These are phyloP conservation scores for Candida dubliniensis DNA, from an alignment of 1,139 yeast species.

Conservation along the genomic window DNA sequence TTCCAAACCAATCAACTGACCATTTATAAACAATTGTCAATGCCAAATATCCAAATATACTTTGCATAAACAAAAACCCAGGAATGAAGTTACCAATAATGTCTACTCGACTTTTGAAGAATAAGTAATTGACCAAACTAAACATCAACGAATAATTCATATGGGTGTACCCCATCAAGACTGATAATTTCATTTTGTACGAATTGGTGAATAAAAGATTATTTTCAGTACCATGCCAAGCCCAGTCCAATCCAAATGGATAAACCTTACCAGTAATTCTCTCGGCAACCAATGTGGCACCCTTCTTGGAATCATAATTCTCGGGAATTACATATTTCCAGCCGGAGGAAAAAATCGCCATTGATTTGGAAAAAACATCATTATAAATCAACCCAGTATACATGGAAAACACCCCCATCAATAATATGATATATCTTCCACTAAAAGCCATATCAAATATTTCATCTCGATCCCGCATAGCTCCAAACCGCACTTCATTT, in stretches of 20 bases:
- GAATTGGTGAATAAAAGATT: slow-evolving; percentile 87
- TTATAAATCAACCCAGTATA: slow-evolving; percentile 93
- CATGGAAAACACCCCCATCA: slow-evolving; percentile 93
- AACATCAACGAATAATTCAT: slow-evolving; percentile 90
- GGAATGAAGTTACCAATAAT: slow-evolving; percentile 93
- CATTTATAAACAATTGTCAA: slow-evolving; percentile 88
- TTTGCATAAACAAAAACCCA: slow-evolving; percentile 90
- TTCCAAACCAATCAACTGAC: slow-evolving; percentile 87
- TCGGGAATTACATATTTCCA: slow-evolving; percentile 83
- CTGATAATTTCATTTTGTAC: slow-evolving; percentile 93
- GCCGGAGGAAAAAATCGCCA: slow-evolving; percentile 82
- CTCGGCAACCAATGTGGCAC: slow-evolving; percentile 56
- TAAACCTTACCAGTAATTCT: slow-evolving; percentile 60
- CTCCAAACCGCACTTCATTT: slow-evolving; percentile 65
- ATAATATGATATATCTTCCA: slow-evolving; percentile 83
- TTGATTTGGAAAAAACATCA: slow-evolving; percentile 86
- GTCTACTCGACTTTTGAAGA: slow-evolving; percentile 76
- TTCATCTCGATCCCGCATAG: slow-evolving; percentile 77
- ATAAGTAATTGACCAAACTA: slow-evolving; percentile 77
- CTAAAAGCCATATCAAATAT: slow-evolving; percentile 94
- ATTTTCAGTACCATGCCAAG: slow-evolving; percentile 98
- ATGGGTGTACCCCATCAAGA: slow-evolving; percentile 91
- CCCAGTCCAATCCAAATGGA: slow-evolving; percentile 85
- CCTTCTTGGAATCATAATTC: slow-evolving; percentile 59
- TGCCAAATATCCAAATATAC: slow-evolving; percentile 89